These are phyloP conservation scores for Dimargaris cristalligena DNA, from an alignment of 192 early-diverging fungal species.

Conservation along the genomic window DNA sequence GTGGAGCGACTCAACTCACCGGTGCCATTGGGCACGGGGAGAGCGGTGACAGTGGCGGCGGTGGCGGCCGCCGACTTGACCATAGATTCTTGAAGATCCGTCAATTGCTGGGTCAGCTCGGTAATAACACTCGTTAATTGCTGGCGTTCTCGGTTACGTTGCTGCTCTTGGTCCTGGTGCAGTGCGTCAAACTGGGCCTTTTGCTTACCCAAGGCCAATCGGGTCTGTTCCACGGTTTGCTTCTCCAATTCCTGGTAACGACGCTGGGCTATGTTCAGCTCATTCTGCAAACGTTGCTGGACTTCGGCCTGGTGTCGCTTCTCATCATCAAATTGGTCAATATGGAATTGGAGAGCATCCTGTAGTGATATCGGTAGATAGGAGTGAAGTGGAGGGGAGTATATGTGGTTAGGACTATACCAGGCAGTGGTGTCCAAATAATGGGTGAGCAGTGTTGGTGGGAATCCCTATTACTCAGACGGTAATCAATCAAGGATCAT, in stretches of 20 bases:
- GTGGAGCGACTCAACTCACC: neutral
- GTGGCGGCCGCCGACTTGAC: neutral
- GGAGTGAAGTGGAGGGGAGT: no score
- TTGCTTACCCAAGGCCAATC: neutral
- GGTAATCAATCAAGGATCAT: no score
- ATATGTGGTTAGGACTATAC: no score
- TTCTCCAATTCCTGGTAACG: neutral
- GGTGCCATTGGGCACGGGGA: neutral
- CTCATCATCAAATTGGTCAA: constrained; percentile 11
- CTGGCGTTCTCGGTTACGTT: neutral
- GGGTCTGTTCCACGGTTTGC: neutral
- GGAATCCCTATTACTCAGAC: no score
- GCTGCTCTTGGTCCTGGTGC: constrained; percentile 2
- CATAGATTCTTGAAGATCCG: neutral
- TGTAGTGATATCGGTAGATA: no score
- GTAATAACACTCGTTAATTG: neutral
- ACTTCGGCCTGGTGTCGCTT: neutral
- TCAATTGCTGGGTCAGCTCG: constrained; percentile 1
- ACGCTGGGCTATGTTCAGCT: neutral
- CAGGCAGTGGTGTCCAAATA: no score
- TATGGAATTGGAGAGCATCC: neutral
- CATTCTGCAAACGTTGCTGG: neutral
- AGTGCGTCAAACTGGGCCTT: neutral
- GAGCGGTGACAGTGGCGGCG: neutral
- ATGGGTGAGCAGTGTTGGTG: no score